Percentiles rank a stretch among this genome's conserved stretches.
phyloP scores from a whole-genome alignment of 1,284 basidiomycete species.

The Rhodotorula sp. region DNA sequence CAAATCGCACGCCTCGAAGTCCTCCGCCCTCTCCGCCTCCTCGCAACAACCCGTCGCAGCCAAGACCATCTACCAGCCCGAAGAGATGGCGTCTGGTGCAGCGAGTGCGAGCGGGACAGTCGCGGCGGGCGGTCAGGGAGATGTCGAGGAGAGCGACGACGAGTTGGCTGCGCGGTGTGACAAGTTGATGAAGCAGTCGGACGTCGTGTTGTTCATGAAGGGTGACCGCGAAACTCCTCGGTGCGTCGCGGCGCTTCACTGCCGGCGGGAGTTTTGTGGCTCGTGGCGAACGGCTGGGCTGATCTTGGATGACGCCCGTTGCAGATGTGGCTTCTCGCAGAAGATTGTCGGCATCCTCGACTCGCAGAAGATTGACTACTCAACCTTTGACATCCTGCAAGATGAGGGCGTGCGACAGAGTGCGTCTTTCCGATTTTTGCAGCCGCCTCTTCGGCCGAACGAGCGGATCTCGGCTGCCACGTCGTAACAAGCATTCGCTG shows the following conservation, averaged over 20 bases:
- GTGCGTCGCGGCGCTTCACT: slow-evolving; percentile 46
- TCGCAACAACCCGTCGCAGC: slow-evolving; percentile 35
- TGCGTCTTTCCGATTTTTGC: too few relatives aligned
- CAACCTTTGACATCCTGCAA: slow-evolving; percentile 69
- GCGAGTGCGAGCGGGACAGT: slow-evolving; percentile 45
- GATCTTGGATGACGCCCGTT: not conserved
- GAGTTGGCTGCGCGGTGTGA: slow-evolving; percentile 64
- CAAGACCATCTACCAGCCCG: slow-evolving; percentile 28
- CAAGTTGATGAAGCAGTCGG: slow-evolving; percentile 62
- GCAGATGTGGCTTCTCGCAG: slow-evolving; percentile 67
- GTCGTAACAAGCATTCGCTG: too few relatives aligned
- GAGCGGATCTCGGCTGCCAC: too few relatives aligned
- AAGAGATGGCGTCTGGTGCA: slow-evolving; percentile 43
- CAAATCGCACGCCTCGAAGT: slow-evolving; percentile 52
- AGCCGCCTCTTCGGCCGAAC: too few relatives aligned
- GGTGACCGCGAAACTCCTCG: slow-evolving; percentile 80
- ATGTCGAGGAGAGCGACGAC: slow-evolving; percentile 60
- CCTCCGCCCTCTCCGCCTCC: slow-evolving; percentile 47
- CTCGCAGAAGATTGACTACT: slow-evolving; percentile 63
- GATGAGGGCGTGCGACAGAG: slow-evolving; percentile 68
- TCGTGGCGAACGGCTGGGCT: not conserved
- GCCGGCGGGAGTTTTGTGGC: rapidly evolving
- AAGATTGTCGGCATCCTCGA: slow-evolving; percentile 65
- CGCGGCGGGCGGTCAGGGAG: slow-evolving; percentile 53
- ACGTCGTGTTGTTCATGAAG: slow-evolving; percentile 95